phyloP scores from a whole-genome alignment of 257 asterid species.

The Ballota nigra region DNA sequence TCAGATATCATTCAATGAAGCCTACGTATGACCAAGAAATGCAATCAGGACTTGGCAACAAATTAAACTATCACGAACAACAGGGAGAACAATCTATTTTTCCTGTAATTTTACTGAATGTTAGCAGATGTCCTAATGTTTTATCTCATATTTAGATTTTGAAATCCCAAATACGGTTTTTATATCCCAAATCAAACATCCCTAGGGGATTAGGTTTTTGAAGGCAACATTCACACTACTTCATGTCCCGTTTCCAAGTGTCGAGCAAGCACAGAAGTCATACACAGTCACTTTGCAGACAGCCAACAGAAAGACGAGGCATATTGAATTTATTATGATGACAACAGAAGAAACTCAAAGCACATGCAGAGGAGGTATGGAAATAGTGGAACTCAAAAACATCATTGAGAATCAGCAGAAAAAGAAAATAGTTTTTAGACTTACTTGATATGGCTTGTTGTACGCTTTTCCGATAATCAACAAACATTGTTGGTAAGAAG shows the following conservation, averaged over 20 bases:
- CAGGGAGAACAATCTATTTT: background rate
- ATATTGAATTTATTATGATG: background rate
- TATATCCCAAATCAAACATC: too few relatives aligned
- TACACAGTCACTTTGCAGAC: slow-evolving; percentile 10
- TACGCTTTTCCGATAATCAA: slow-evolving; percentile 95
- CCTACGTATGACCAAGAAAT: slow-evolving; percentile 1
- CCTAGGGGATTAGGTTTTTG: background rate
- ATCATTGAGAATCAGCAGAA: slow-evolving; percentile 22
- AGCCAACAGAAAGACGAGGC: slow-evolving; percentile 17
- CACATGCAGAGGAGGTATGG: background rate
- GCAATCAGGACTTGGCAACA: background rate
- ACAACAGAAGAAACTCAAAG: slow-evolving; percentile 6
- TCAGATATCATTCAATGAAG: background rate
- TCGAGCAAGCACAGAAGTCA: slow-evolving; percentile 15
- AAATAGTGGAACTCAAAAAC: slow-evolving; percentile 25
- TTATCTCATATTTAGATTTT: background rate
- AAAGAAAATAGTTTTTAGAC: slow-evolving; percentile 36
- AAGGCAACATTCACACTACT: slow-evolving; percentile 15
- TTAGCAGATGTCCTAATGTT: background rate
- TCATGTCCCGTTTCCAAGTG: slow-evolving; percentile 2
- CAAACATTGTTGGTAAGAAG: slow-evolving; percentile 96
- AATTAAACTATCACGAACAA: background rate
- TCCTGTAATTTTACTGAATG: background rate
- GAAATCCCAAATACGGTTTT: too few relatives aligned
- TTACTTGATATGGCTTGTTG: slow-evolving; percentile 99